Base-by-base conservation (phyloP, 257 asterid species). In the Primulina tabacum region DNA sequence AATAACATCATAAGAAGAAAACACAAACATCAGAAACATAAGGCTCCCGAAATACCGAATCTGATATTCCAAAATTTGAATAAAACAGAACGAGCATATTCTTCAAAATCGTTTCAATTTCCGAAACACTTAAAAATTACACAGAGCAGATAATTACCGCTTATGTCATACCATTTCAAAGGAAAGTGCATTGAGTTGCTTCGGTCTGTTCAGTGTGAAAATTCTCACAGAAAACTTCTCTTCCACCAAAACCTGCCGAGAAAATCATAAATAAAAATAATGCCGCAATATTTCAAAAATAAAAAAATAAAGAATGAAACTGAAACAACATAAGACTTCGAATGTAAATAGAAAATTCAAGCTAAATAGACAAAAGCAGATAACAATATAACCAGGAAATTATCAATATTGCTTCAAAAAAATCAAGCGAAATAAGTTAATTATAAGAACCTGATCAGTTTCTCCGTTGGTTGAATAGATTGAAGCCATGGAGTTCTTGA, bases 131-230 rank as follows among this genome's bases (percentile, higher is more conserved):
- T 21, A 40, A 28, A 35, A 66, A 32, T 43, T 35, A 40, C 52
- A 68, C 33, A 30, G 30, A 75, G 47, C 52, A 62, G 43, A 28
- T 26, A 10, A 35, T 40, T 11, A 40, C 4, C 5, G 55, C 16
- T 52, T 4, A 68, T 50, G 16, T 29, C 84, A 62, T 90, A 88
- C 99, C 97, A 93, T 93, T 37, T 75, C 76, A 6, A 26, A 70
- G 21, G 95, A 85, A 34, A 82, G 89, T 16, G 97, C 97, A 85
- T 90, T 93, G 56, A 93, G 89, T 78, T 90, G 96, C 82, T 89
- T 90, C 43, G 96, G 88, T 76, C 97, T 80, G 80, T 93, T 93
- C 62, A 93, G 59, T 38, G 79, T 76, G 64, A 89, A 60, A 53
- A 82, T 78, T 79, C 89, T 85, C 43, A 67, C 80, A 62, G 81